These are phyloP conservation scores for Solanum bulbocastanum DNA, from an alignment of 257 asterid species.

Conservation along the genomic window DNA sequence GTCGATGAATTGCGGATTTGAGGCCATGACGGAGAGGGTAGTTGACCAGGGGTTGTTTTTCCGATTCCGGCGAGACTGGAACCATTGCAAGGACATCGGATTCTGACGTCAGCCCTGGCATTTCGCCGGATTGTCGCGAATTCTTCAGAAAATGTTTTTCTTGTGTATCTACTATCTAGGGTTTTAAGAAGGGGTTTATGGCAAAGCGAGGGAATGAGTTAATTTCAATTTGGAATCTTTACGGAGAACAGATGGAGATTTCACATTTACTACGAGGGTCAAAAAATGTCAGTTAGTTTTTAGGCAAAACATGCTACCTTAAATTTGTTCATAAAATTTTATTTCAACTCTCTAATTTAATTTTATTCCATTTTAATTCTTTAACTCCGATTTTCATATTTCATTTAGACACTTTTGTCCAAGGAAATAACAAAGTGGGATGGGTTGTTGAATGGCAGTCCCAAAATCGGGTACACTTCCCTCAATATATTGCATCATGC, in stretches of 20 bases:
- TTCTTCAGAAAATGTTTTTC: not conserved
- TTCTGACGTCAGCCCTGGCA: conserved; percentile 64
- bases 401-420: too few relatives aligned
- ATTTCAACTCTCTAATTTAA: rapidly evolving
- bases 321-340: too few relatives aligned
- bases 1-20: conserved; percentile 39
- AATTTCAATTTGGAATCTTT: not conserved
- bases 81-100: conserved; percentile 38
- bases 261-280: not conserved
- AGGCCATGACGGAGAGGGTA: conserved; percentile 56
- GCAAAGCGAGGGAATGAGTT: not conserved
- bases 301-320: rapidly evolving
- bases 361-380: too few relatives aligned
- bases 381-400: too few relatives aligned
- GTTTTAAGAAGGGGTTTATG: not conserved
- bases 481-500: too few relatives aligned
- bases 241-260: not conserved
- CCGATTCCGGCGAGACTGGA: conserved; percentile 27
- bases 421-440: too few relatives aligned
- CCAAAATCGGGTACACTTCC: not conserved
- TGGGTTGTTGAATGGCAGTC: too few relatives aligned
- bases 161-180: not conserved
- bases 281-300: too few relatives aligned
- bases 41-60: conserved; percentile 17
- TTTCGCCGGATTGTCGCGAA: conserved; percentile 30